A percentile compares a stretch with the other conserved stretches of the same genome.
Conservation (phyloP, 805 yeast species). For the Wickerhamiella spandovensis region DNA sequence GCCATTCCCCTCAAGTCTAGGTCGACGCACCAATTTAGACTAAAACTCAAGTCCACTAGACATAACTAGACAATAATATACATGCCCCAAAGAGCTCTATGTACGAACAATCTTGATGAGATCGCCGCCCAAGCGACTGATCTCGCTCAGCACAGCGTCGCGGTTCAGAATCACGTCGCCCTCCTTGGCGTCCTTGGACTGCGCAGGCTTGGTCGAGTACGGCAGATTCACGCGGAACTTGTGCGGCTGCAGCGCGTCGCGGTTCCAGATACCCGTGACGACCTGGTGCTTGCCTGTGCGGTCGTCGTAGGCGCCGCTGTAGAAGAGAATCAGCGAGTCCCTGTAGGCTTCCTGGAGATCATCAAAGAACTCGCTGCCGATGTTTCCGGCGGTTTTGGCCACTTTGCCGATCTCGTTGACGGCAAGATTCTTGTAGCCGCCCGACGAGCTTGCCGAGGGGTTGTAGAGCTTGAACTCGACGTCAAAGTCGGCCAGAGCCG, state of each 20-base stretch:
- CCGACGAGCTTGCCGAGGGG: constrained; percentile 27
- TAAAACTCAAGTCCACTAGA: too few relatives aligned
- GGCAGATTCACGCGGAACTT: constrained; percentile 74
- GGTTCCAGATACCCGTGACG: constrained; percentile 72
- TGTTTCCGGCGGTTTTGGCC: constrained; percentile 40
- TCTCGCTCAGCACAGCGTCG: constrained; percentile 61
- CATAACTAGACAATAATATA: neutral
- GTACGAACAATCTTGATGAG: constrained; percentile 18
- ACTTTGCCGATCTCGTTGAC: constrained; percentile 27
- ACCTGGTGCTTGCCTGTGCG: constrained; percentile 29
- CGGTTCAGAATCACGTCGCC: constrained; percentile 38
- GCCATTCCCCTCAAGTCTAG: too few relatives aligned
- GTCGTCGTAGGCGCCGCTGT: constrained; percentile 34
- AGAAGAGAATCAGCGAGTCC: constrained; percentile 57
- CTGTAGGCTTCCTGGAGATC: constrained; percentile 54
- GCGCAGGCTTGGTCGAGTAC: constrained; percentile 40
- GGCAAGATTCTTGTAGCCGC: constrained; percentile 30
- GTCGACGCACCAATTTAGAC: neutral
- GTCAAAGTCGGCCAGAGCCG: constrained; percentile 77
- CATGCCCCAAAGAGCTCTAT: constrained; percentile 2
- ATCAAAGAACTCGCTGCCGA: constrained; percentile 42
- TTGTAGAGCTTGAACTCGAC: constrained; percentile 52
- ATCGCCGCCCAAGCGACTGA: constrained; percentile 32
- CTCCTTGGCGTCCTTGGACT: constrained; percentile 3
- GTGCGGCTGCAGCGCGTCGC: constrained; percentile 41